These are phyloP conservation scores for Avena atlantica DNA, from an alignment of 176 grass and related monocot species.

Conservation along the genomic window DNA sequence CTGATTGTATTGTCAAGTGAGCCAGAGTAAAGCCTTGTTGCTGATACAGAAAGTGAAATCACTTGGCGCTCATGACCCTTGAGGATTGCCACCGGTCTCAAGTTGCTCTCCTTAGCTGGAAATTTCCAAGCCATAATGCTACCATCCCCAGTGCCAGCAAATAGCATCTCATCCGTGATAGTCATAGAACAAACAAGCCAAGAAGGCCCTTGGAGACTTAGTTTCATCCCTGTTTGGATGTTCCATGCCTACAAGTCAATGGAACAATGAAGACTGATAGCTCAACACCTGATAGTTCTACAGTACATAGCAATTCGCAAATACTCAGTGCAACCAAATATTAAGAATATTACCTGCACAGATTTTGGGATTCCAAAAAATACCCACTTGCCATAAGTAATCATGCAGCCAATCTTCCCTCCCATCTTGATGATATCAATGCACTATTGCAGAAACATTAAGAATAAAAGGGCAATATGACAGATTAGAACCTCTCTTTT, in stretches of 20 bases:
- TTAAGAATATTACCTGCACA: conserved; percentile 38
- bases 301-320: conserved; percentile 19
- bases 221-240: conserved; percentile 45
- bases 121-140: conserved; percentile 51
- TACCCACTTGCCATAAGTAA: conserved; percentile 47
- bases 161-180: conserved; percentile 42
- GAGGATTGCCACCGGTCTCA: conserved; percentile 25
- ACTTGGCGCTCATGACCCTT: conserved; percentile 40
- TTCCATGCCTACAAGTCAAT: conserved; percentile 46
- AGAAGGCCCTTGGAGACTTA: conserved; percentile 47
- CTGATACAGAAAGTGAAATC: conserved; percentile 43
- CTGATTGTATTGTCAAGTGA: conserved; percentile 58
- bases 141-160: conserved; percentile 52
- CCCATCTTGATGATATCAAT: conserved; percentile 50
- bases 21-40: conserved; percentile 47
- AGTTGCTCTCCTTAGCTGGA: conserved; percentile 30
- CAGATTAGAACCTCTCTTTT: conserved; percentile 34
- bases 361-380: conserved; percentile 50
- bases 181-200: conserved; percentile 59
- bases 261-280: conserved; percentile 7
- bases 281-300: neutral
- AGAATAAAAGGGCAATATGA: conserved; percentile 41
- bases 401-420: conserved; percentile 60
- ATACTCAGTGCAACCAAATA: neutral
- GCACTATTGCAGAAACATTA: conserved; percentile 54